Conservation (phyloP, 495 filamentous ascomycete species). For the Trichoderma erinaceum region DNA sequence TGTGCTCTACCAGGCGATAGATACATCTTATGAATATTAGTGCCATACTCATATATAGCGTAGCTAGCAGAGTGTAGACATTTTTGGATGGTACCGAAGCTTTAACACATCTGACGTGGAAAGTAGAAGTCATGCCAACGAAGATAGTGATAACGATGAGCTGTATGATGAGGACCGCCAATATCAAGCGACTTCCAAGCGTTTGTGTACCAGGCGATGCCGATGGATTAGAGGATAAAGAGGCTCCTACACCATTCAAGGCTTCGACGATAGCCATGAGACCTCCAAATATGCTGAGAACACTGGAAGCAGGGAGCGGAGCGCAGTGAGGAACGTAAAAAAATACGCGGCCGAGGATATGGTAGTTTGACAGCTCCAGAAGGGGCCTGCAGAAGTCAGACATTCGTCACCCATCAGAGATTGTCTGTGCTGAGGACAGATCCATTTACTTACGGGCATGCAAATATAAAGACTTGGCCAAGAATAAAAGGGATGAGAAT, state of each 20-base stretch:
- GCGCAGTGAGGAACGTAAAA: conserved; percentile 75
- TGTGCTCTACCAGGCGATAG: conserved; percentile 63
- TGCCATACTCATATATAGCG: conserved; percentile 55
- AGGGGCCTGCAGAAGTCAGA: conserved; percentile 47
- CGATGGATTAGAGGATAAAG: conserved; percentile 50
- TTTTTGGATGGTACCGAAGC: conserved; percentile 49
- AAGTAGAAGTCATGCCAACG: conserved; percentile 48
- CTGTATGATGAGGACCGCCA: conserved; percentile 62
- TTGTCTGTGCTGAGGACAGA: neutral
- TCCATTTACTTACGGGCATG: conserved; percentile 52
- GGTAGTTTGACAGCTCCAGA: conserved; percentile 69
- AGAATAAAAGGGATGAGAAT: conserved; percentile 56
- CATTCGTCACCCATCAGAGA: neutral
- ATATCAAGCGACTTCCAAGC: conserved; percentile 54
- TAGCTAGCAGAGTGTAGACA: conserved; percentile 51
- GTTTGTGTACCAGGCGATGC: conserved; percentile 40
- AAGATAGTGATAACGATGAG: conserved; percentile 58
- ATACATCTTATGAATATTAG: conserved; percentile 59
- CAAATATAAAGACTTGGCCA: conserved; percentile 43
- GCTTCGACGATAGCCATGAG: conserved; percentile 57
- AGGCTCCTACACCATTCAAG: conserved; percentile 64
- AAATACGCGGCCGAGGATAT: conserved; percentile 67
- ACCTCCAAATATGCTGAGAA: conserved; percentile 67
- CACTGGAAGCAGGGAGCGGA: conserved; percentile 70
- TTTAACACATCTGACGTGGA: conserved; percentile 53